Conservation (phyloP, 208 protist species). For the Plasmodiophora brassicae region DNA sequence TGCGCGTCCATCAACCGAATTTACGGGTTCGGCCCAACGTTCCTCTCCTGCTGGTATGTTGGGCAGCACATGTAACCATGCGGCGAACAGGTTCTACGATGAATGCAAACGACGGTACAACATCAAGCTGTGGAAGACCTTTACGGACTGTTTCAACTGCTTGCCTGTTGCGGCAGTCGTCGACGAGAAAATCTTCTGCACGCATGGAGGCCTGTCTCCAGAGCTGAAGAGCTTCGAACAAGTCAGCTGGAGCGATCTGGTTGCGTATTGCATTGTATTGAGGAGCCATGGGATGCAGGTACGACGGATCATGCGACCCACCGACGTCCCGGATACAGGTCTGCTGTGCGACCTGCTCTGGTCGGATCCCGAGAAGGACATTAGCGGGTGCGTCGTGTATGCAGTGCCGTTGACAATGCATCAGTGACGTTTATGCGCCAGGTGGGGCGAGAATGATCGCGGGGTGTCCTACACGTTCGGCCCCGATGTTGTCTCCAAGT, state of each 20-base stretch:
- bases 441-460: conserved; percentile 93
- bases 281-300: conserved; percentile 67
- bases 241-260: not conserved
- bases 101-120: conserved; percentile 97
- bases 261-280: not conserved
- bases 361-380: conserved; percentile 92
- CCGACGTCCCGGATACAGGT: conserved; percentile 95
- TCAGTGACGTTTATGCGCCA: not conserved
- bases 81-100: conserved; percentile 85
- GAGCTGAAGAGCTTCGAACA: conserved; percentile 38
- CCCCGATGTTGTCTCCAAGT: conserved; percentile 90
- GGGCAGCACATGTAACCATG: not conserved
- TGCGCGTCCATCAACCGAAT: conserved; percentile 92
- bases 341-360: conserved; percentile 98
- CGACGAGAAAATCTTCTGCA: conserved; percentile 99
- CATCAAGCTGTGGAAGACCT: conserved; percentile 96
- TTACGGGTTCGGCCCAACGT: conserved; percentile 73
- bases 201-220: conserved; percentile 65
- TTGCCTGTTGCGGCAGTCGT: conserved; percentile 96
- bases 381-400: conserved; percentile 61
- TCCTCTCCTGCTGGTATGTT: not conserved
- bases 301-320: conserved; percentile 88
- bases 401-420: not conserved
- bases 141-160: conserved; percentile 98
- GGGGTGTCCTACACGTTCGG: conserved; percentile 97